Evolutionary conservation across 2,329 filamentous ascomycete genomes (phyloP).

Genomic region (Aspergillus pseudoglaucus): DNA sequence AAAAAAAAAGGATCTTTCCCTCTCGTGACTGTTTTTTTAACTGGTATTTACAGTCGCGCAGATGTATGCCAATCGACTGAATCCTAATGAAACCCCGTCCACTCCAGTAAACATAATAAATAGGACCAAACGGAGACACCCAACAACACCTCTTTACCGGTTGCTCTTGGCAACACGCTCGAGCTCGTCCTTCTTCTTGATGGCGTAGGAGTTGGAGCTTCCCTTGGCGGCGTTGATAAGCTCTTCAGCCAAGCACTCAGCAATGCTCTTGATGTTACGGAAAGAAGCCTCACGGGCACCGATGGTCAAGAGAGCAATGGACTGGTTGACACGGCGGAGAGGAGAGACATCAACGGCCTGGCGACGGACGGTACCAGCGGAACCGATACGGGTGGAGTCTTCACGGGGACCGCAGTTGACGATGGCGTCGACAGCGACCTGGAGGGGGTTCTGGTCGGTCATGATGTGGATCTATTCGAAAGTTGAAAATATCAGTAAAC

Average conservation of each 20-base stretch:
- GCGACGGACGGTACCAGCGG: slow-evolving; percentile 97
- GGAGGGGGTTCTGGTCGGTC: slow-evolving; percentile 99
- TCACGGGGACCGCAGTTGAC: slow-evolving; percentile 99
- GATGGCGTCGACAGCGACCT: slow-evolving; percentile 98
- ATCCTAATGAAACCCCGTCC: slow-evolving; percentile 36
- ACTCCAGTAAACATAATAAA: slow-evolving; percentile 35
- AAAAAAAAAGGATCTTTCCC: slow-evolving; percentile 24
- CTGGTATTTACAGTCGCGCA: slow-evolving; percentile 35
- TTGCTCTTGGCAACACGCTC: slow-evolving; percentile 99
- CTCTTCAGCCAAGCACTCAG: slow-evolving; percentile 99
- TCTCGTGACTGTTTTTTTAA: slow-evolving; percentile 26
- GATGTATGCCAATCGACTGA: slow-evolving; percentile 37
- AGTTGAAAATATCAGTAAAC: slow-evolving; percentile 16
- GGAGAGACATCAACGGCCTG: slow-evolving; percentile 99
- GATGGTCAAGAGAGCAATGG: slow-evolving; percentile 96
- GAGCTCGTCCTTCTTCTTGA: slow-evolving; percentile 99
- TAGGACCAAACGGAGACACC: slow-evolving; percentile 33
- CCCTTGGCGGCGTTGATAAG: slow-evolving; percentile 99
- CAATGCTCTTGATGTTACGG: slow-evolving; percentile 99
- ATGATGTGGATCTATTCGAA: slow-evolving; percentile 88
- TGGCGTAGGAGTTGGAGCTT: slow-evolving; percentile 99
- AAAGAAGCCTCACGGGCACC: slow-evolving; percentile 98
- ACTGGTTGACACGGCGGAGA: slow-evolving; percentile 99
- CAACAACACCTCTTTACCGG: slow-evolving; percentile 66
- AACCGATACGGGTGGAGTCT: slow-evolving; percentile 99